Evolutionary conservation across 2,329 filamentous ascomycete genomes (phyloP).

Genomic region (Cladophialophora chaetospira): DNA sequence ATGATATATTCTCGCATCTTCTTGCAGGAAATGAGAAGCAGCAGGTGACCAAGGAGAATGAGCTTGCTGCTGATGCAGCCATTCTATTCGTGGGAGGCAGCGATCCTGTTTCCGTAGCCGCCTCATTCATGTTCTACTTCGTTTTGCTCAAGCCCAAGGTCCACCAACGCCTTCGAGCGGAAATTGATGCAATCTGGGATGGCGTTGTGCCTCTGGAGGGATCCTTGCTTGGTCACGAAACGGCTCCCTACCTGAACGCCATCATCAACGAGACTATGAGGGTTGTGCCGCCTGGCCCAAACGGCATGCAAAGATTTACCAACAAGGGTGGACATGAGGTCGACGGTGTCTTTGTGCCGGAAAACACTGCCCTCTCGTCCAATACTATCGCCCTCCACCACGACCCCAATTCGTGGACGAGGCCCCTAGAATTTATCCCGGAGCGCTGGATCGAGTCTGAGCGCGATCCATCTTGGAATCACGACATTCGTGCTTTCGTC

Average conservation of each 20-base stretch:
- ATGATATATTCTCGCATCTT: constrained; percentile 1
- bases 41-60: too few species aligned
- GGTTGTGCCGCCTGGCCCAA: neutral
- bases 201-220: neutral
- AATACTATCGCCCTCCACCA: neutral
- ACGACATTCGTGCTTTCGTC: neutral
- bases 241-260: neutral
- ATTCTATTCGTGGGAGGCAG: neutral
- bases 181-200: neutral
- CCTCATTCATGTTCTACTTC: constrained; percentile 1
- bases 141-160: neutral
- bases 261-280: neutral
- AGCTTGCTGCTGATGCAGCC: neutral
- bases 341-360: neutral
- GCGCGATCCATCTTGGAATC: neutral
- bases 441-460: neutral
- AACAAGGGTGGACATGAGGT: neutral
- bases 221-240: neutral
- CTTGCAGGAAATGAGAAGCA: neutral
- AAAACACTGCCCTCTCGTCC: neutral
- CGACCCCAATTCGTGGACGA: neutral
- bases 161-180: neutral
- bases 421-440: neutral
- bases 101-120: neutral
- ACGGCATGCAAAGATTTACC: neutral